Conservation (phyloP, 306 rosid genomes). For the Quercus alba region DNA sequence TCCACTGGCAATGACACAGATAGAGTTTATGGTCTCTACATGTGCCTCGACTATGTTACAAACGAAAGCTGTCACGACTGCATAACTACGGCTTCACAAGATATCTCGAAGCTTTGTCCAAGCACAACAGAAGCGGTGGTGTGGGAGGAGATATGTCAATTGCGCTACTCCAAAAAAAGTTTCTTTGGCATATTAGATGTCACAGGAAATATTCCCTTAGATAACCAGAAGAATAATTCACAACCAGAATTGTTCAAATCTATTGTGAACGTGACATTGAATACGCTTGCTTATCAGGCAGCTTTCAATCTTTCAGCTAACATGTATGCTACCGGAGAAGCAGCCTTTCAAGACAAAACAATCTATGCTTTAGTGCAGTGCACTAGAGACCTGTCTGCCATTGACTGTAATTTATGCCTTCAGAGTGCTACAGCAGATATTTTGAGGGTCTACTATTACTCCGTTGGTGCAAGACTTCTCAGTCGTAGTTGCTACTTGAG, state of each 20-base stretch:
- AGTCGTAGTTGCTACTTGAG: constrained; percentile 58
- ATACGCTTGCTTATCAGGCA: constrained; percentile 30
- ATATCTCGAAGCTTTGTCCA: constrained; percentile 37
- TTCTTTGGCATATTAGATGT: constrained; percentile 45
- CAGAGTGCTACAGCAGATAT: constrained; percentile 34
- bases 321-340: constrained; percentile 43
- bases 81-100: constrained; percentile 28
- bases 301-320: constrained; percentile 33
- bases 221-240: constrained; percentile 21
- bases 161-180: constrained; percentile 44
- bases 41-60: constrained; percentile 42
- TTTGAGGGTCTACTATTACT: constrained; percentile 30
- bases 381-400: constrained; percentile 46
- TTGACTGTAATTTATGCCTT: constrained; percentile 45
- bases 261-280: constrained; percentile 35
- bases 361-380: constrained; percentile 63
- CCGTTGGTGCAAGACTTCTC: constrained; percentile 58
- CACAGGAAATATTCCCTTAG: constrained; percentile 20
- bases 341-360: constrained; percentile 20
- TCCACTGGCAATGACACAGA: constrained; percentile 25
- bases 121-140: constrained; percentile 43
- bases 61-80: constrained; percentile 33
- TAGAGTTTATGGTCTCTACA: constrained; percentile 26
- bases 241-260: constrained; percentile 30
- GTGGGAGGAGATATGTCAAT: constrained; percentile 58